These are phyloP conservation scores for Alternaria longipes DNA, from an alignment of 2,329 filamentous ascomycete genomes.

Conservation along the genomic window DNA sequence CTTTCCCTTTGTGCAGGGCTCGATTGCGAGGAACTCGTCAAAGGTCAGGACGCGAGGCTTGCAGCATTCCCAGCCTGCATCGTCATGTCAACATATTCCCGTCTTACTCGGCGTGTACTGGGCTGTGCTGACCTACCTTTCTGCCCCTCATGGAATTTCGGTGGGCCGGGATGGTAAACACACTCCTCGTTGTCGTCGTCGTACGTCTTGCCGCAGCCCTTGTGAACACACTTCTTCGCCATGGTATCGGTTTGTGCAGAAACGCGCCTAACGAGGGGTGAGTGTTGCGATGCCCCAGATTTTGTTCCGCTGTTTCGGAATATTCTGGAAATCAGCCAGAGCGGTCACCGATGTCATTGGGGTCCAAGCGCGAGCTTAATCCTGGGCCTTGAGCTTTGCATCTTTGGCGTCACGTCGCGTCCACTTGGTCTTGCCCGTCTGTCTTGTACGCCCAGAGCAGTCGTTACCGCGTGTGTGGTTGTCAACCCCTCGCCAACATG, in stretches of 20 bases:
- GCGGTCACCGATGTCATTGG: slow-evolving; percentile 36
- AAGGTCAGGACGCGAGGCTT: slow-evolving; percentile 96
- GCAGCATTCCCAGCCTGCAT: slow-evolving; percentile 97
- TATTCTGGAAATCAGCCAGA: slow-evolving; percentile 45
- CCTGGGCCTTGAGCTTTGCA: slow-evolving; percentile 5
- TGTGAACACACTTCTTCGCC: slow-evolving; percentile 92
- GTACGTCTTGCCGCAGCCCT: slow-evolving; percentile 91
- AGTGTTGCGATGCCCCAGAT: slow-evolving; percentile 17
- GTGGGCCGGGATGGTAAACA: slow-evolving; percentile 90
- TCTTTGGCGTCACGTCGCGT: slow-evolving; percentile 2
- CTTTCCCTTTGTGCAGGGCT: slow-evolving; percentile 90
- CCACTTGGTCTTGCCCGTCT: background rate
- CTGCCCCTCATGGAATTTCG: slow-evolving; percentile 93
- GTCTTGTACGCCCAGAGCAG: background rate
- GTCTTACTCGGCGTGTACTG: background rate
- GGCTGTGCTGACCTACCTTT: slow-evolving; percentile 71
- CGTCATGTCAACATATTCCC: slow-evolving; percentile 9
- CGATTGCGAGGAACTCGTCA: slow-evolving; percentile 94
- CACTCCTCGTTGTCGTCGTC: slow-evolving; percentile 84
- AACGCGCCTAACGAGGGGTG: slow-evolving; percentile 9
- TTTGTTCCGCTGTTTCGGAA: slow-evolving; percentile 38
- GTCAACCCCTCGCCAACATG: slow-evolving; percentile 29
- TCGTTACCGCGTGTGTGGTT: background rate
- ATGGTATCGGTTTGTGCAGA: slow-evolving; percentile 52
- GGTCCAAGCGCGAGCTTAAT: slow-evolving; percentile 24